A percentile compares a stretch with the other conserved stretches of the same genome.
Conservation (phyloP, 2,329 filamentous ascomycete species). For the Hypoxylon sp. region DNA sequence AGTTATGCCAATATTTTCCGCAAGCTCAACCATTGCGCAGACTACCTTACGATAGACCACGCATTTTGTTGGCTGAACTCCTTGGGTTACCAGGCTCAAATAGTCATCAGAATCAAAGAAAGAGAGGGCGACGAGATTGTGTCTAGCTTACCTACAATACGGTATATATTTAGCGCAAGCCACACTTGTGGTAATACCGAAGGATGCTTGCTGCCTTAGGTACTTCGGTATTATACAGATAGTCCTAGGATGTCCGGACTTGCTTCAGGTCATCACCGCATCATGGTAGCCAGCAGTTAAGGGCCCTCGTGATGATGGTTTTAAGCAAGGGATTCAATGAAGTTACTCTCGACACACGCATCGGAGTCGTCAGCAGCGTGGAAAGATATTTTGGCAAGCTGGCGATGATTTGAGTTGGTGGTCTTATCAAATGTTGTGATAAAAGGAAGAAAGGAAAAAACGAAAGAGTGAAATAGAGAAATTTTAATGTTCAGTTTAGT, state of each 20-base stretch:
- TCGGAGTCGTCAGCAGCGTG: slow-evolving; percentile 67
- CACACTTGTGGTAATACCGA: slow-evolving; percentile 1
- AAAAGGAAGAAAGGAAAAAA: slow-evolving; percentile 48
- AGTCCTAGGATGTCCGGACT: slow-evolving; percentile 65
- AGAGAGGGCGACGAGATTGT: slow-evolving; percentile 7
- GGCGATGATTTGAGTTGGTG: slow-evolving; percentile 62
- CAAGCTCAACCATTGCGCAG: slow-evolving; percentile 51
- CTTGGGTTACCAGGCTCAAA: slow-evolving; percentile 54
- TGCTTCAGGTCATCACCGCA: slow-evolving; percentile 78
- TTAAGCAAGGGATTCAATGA: slow-evolving; percentile 70
- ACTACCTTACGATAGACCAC: slow-evolving; percentile 21
- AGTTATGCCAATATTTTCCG: slow-evolving; percentile 51
- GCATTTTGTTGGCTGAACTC: slow-evolving; percentile 50
- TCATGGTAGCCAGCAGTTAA: slow-evolving; percentile 73
- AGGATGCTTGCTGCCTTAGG: slow-evolving; percentile 13
- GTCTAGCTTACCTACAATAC: slow-evolving; percentile 33
- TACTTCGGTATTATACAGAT: background rate
- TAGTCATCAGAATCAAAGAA: slow-evolving; percentile 50
- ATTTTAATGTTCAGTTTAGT: slow-evolving; percentile 21
- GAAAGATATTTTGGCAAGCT: slow-evolving; percentile 53
- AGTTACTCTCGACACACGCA: slow-evolving; percentile 71
- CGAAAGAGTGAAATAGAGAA: slow-evolving; percentile 40
- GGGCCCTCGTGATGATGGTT: slow-evolving; percentile 79
- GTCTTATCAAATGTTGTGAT: slow-evolving; percentile 57
- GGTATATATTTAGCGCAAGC: slow-evolving; percentile 3